Evolutionary conservation across 331 rosid species (phyloP), one percentile per base, ranked within the genome.

Genomic region (Erythrophleum ivorense): DNA sequence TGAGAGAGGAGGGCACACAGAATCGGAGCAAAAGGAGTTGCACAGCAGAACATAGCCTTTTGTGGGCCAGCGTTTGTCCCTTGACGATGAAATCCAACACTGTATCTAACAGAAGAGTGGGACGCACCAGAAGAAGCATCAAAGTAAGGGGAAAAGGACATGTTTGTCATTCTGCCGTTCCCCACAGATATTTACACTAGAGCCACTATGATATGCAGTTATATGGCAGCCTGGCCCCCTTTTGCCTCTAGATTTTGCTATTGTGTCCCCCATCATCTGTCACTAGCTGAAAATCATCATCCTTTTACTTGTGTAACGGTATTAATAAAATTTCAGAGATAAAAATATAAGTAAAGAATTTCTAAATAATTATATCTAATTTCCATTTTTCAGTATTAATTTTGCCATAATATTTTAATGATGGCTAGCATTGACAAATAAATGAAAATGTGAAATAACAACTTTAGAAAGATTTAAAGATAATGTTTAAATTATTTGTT

Each of bases 81-180:
- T 75, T 57, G 79, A 59, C 21, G 43, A 58, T 75, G 79, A 75
- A 57, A 59, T 14, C 43, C n/a, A 41, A 59, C 15, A 58, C 57
- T 3, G 21, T 40, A 58, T 67, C 67, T 45, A 38, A 31, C 64
- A 12, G 34, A n/a, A 3, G 40, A 14, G 66, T 16, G 53, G 79
- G 79, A 43, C 70, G 57, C 67, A 52, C 40, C 3, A 9, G 55
- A 21, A 40, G 3, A 24, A 21, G 9, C 41, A 1, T 14, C 21
- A 4, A 12, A 9, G 24, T 31, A 6, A 10, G 11, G 33, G 5
- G 62, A 66, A 65, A 54, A 75, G 53, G 73, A 83, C 80, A 31
- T 7, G 58, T 49, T 63, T 52, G 79, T 19, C 71, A 40, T 16
- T 71, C 13, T 13, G 38, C 9, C n/a, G 46, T 18, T 48, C 14